phyloP scores from a whole-genome alignment of 805 yeast genomes.

The Pichia californica region DNA sequence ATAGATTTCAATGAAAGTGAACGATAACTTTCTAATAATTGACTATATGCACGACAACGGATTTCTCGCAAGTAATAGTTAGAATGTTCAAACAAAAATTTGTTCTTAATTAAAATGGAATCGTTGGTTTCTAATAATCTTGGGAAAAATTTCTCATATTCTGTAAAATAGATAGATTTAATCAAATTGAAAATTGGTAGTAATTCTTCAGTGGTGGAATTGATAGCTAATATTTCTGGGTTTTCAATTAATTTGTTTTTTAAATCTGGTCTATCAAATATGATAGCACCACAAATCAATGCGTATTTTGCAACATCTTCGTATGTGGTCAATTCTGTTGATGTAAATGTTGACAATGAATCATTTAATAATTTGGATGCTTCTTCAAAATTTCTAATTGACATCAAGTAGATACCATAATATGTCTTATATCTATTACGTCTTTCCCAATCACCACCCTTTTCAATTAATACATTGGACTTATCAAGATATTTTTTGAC shows the following conservation, averaged over 20 bases:
- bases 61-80: slow-evolving; percentile 83
- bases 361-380: slow-evolving; percentile 84
- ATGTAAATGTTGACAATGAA: slow-evolving; percentile 90
- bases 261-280: slow-evolving; percentile 76
- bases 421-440: slow-evolving; percentile 92
- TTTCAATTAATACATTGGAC: slow-evolving; percentile 71
- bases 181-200: slow-evolving; percentile 80
- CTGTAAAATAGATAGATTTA: slow-evolving; percentile 82
- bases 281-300: slow-evolving; percentile 77
- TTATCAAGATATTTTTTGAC: slow-evolving; percentile 69
- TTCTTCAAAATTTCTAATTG: slow-evolving; percentile 78
- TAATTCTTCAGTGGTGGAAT: slow-evolving; percentile 61
- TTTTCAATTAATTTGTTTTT: slow-evolving; percentile 84
- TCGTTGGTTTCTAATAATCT: slow-evolving; percentile 73
- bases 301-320: slow-evolving; percentile 88
- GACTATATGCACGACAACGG: slow-evolving; percentile 92
- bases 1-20: slow-evolving; percentile 83
- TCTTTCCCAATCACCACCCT: slow-evolving; percentile 99
- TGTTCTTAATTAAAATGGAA: slow-evolving; percentile 55
- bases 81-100: slow-evolving; percentile 70
- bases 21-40: slow-evolving; percentile 88
- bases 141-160: slow-evolving; percentile 73
- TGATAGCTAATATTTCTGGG: slow-evolving; percentile 82
- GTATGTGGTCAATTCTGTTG: slow-evolving; percentile 82
- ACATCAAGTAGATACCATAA: slow-evolving; percentile 73